Percentiles rank a stretch among this genome's conserved stretches.
Conservation (phyloP, 2,329 filamentous ascomycete species). For the Rhexocercosporidium sp. region DNA sequence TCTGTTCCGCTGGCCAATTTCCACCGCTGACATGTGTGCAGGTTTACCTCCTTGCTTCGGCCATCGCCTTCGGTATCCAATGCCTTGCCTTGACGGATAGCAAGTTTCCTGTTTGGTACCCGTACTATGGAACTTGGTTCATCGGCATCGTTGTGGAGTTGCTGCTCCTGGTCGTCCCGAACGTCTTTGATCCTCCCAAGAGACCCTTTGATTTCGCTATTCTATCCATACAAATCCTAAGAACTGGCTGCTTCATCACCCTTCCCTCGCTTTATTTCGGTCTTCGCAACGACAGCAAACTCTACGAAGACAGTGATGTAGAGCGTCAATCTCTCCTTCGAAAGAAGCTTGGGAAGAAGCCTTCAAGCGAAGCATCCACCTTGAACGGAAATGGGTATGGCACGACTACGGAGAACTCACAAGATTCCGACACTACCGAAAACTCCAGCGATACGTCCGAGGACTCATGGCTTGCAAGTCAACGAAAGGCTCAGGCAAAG, state of each 20-base stretch:
- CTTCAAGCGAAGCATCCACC: constrained; percentile 33
- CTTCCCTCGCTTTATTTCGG: constrained; percentile 43
- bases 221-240: constrained; percentile 35
- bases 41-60: constrained; percentile 64
- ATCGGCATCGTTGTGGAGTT: constrained; percentile 63
- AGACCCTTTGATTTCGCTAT: constrained; percentile 34
- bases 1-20: background rate
- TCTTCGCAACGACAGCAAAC: constrained; percentile 36
- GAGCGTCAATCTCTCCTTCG: constrained; percentile 64
- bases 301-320: constrained; percentile 51
- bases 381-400: constrained; percentile 37
- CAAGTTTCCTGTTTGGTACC: constrained; percentile 61
- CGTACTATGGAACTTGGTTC: constrained; percentile 66
- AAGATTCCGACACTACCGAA: constrained; percentile 31
- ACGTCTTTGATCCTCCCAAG: constrained; percentile 29
- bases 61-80: constrained; percentile 68
- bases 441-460: constrained; percentile 49
- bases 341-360: constrained; percentile 45
- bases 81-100: constrained; percentile 58
- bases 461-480: constrained; percentile 58
- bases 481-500: constrained; percentile 59
- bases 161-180: constrained; percentile 48
- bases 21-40: constrained; percentile 31
- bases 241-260: constrained; percentile 43
- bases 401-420: constrained; percentile 28